Conservation (phyloP, 805 yeast genomes). For the Isabelozyma rhagii region DNA sequence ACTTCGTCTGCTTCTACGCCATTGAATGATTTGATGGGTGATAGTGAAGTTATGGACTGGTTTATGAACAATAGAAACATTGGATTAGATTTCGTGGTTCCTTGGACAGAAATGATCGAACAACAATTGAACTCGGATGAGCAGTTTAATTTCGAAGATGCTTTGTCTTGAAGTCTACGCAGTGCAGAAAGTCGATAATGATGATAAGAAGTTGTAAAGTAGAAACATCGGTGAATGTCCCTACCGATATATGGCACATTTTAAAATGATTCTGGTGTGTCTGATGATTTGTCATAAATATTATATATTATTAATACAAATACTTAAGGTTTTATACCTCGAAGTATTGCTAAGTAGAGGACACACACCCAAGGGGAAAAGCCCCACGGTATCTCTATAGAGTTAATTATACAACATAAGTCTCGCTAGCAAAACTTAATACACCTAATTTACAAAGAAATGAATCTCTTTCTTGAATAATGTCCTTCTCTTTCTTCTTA, state of each 20-base stretch:
- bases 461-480: too few species aligned
- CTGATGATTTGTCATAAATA: too few species aligned
- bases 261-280: too few species aligned
- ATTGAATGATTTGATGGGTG: constrained; percentile 24
- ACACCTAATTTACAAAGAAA: background rate
- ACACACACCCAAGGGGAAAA: background rate
- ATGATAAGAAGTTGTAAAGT: background rate
- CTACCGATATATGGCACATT: background rate
- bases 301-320: too few species aligned
- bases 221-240: background rate
- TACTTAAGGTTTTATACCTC: too few species aligned
- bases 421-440: background rate
- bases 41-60: constrained; percentile 44
- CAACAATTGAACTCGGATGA: constrained; percentile 48
- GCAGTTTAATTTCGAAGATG: constrained; percentile 27
- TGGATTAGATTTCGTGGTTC: constrained; percentile 54
- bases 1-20: constrained; percentile 9
- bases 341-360: too few species aligned
- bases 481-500: too few species aligned
- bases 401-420: background rate
- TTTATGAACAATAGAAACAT: constrained; percentile 35
- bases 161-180: constrained; percentile 1
- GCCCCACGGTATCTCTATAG: too few species aligned
- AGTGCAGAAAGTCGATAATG: too few species aligned
- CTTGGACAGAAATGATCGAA: constrained; percentile 79